Evolutionary conservation across 176 grass and related monocot species (phyloP).

Genomic region (Pontederia paniculata): DNA sequence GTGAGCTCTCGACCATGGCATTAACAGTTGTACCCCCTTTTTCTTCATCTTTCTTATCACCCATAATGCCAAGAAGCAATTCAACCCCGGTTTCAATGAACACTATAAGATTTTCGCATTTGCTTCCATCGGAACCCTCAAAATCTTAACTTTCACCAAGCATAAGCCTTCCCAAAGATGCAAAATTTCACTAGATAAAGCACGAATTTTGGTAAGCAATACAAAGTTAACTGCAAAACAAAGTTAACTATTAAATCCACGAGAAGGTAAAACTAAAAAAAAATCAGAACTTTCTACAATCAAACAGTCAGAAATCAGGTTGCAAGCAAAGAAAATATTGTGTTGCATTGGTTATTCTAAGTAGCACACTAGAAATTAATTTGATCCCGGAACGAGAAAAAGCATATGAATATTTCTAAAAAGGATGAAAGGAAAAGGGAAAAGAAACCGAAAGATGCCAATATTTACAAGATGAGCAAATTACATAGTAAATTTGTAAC

Average conservation of each 20-base stretch:
- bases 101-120: too few relatives aligned
- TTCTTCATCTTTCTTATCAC: neutral
- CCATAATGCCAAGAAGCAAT: slow-evolving; percentile 20
- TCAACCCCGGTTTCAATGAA: neutral
- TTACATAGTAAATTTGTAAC: too few relatives aligned
- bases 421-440: too few relatives aligned
- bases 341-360: too few relatives aligned
- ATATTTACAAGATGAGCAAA: too few relatives aligned
- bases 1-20: neutral
- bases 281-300: neutral
- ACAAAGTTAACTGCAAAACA: neutral
- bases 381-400: too few relatives aligned
- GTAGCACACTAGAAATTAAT: too few relatives aligned
- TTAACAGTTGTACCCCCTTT: neutral
- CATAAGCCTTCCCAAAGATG: neutral
- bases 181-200: neutral
- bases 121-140: neutral
- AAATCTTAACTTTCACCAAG: neutral
- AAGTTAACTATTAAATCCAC: neutral
- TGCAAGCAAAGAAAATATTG: too few relatives aligned
- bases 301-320: neutral
- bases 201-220: neutral
- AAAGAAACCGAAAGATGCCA: too few relatives aligned
- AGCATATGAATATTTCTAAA: too few relatives aligned
- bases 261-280: neutral